A percentile compares a stretch with the other conserved stretches of the same genome.
These are phyloP conservation scores for Polytolypa hystricis DNA, from an alignment of 2,329 filamentous ascomycete genomes.

Conservation along the genomic window DNA sequence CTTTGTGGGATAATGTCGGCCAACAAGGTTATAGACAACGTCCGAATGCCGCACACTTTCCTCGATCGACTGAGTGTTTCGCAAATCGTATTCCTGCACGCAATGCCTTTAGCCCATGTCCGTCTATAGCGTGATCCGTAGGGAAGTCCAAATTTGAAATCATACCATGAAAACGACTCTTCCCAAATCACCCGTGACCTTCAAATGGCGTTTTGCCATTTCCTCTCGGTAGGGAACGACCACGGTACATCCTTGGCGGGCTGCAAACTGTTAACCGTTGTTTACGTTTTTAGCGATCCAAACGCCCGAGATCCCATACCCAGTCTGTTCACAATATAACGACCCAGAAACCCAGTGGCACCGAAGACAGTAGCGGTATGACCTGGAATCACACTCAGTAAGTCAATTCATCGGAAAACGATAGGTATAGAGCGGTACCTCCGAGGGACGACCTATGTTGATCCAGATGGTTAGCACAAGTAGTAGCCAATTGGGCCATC, in stretches of 20 bases:
- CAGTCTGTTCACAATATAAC: slow-evolving; percentile 94
- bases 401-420: slow-evolving; percentile 13
- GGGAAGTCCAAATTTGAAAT: neutral
- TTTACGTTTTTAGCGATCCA: neutral
- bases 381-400: slow-evolving; percentile 44
- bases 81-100: slow-evolving; percentile 76
- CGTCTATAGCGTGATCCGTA: neutral
- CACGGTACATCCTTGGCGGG: slow-evolving; percentile 86
- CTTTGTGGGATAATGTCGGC: slow-evolving; percentile 94
- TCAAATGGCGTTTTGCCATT: slow-evolving; percentile 94
- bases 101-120: slow-evolving; percentile 13
- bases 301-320: slow-evolving; percentile 40
- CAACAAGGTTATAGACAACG: slow-evolving; percentile 92
- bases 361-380: slow-evolving; percentile 97
- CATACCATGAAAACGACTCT: slow-evolving; percentile 73
- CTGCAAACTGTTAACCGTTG: slow-evolving; percentile 41
- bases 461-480: slow-evolving; percentile 16
- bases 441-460: slow-evolving; percentile 63
- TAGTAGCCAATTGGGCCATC: slow-evolving; percentile 7
- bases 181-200: slow-evolving; percentile 89
- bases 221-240: slow-evolving; percentile 91
- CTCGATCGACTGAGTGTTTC: slow-evolving; percentile 90
- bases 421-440: slow-evolving; percentile 45
- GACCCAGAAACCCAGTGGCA: slow-evolving; percentile 86
- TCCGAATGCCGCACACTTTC: slow-evolving; percentile 95